phyloP scores from a whole-genome alignment of 352 stramenopile genomes.

The Heterotrichella gracilis region DNA sequence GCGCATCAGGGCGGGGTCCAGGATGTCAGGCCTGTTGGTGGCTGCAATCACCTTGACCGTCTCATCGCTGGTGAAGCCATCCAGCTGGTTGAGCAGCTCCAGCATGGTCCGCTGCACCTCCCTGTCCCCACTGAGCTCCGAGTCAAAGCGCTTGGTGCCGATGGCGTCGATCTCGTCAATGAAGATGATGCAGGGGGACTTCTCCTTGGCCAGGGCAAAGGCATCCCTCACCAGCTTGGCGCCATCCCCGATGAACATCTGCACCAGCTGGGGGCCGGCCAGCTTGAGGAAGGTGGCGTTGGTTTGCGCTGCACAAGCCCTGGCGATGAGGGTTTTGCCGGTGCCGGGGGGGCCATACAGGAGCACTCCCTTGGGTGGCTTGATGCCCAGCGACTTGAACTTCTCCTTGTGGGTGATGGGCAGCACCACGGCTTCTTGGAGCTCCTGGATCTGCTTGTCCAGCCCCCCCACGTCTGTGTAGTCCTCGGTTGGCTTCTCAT shows the following conservation, averaged over 20 bases:
- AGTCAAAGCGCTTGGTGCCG: conserved; percentile 57
- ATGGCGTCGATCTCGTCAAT: conserved; percentile 97
- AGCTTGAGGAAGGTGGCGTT: conserved; percentile 95
- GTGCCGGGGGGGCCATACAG: conserved; percentile 76
- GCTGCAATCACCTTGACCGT: conserved; percentile 93
- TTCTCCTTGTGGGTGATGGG: conserved; percentile 89
- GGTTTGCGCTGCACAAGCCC: conserved; percentile 78
- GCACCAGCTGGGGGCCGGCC: conserved; percentile 71
- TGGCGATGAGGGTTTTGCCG: conserved; percentile 83
- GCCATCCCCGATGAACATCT: conserved; percentile 94
- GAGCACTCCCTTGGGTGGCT: conserved; percentile 75
- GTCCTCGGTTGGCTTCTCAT: conserved; percentile 33
- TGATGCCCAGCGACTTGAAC: conserved; percentile 77
- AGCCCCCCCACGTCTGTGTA: conserved; percentile 61
- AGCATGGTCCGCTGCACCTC: conserved; percentile 94
- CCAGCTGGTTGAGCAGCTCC: conserved; percentile 81
- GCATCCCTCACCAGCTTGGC: conserved; percentile 86
- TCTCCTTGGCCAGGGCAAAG: conserved; percentile 70
- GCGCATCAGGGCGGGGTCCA: conserved; percentile 73
- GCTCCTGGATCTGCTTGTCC: conserved; percentile 92
- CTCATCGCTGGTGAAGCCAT: conserved; percentile 82
- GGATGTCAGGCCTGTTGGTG: conserved; percentile 70
- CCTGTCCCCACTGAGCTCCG: conserved; percentile 46
- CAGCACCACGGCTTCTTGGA: conserved; percentile 77
- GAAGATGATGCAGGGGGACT: conserved; percentile 86